Evolutionary conservation across 139 green algal genomes (phyloP).

Genomic region (Asterochloris sp.): DNA sequence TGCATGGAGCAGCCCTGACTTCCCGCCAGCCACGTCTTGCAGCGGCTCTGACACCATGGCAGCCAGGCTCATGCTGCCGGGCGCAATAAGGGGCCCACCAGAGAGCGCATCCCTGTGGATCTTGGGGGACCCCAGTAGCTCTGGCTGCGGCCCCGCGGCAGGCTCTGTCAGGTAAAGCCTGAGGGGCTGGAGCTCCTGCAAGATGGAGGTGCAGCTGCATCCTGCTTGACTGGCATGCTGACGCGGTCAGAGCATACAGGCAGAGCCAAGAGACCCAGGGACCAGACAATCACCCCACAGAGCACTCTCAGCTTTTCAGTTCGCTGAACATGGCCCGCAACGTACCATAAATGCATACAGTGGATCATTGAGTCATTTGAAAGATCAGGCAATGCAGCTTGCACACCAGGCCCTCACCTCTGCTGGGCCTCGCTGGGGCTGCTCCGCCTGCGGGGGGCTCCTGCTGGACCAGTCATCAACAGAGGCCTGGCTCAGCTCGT

Average conservation of each 20-base stretch:
- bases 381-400: too few species aligned
- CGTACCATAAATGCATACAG: too few species aligned
- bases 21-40: slow-evolving; percentile 7
- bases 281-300: not conserved
- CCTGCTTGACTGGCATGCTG: not conserved
- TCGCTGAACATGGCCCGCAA: not conserved
- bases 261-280: not conserved
- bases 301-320: not conserved
- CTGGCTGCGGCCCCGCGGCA: not conserved
- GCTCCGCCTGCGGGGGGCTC: too few species aligned
- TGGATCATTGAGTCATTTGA: too few species aligned
- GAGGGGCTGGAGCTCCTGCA: not conserved
- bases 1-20: not conserved
- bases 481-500: too few species aligned
- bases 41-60: slow-evolving; percentile 9
- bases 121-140: slow-evolving; percentile 13
- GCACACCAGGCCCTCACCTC: too few species aligned
- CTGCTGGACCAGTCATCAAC: too few species aligned
- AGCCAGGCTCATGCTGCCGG: slow-evolving; percentile 4
- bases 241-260: not conserved
- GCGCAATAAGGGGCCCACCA: not conserved
- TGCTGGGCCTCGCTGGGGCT: too few species aligned
- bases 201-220: not conserved
- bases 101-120: slow-evolving; percentile 11
- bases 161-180: not conserved